Evolutionary conservation across 2,329 filamentous ascomycete species (phyloP).

Genomic region (Leptographium galeiforme): DNA sequence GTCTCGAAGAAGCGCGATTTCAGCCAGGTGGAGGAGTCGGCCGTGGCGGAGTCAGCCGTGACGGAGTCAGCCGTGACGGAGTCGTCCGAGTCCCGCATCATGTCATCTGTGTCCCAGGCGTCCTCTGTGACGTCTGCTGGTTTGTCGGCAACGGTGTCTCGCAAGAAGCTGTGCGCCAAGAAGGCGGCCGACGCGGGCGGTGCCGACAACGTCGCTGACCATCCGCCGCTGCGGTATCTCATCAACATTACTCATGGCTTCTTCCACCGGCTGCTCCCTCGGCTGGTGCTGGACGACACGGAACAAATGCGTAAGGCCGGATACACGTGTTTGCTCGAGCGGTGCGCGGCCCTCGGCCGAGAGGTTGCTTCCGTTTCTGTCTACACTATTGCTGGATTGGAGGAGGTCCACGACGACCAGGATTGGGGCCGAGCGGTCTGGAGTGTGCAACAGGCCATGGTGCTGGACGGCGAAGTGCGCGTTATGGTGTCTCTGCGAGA

Average conservation of each 20-base stretch:
- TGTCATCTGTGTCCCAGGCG: not conserved
- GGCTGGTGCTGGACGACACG: slow-evolving; percentile 2
- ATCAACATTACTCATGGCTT: slow-evolving; percentile 3
- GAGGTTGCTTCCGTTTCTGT: not conserved
- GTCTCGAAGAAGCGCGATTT: not conserved
- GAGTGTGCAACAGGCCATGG: not conserved
- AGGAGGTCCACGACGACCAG: not conserved
- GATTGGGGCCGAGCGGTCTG: slow-evolving; percentile 5
- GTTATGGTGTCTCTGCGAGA: slow-evolving; percentile 2
- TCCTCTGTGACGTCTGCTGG: not conserved
- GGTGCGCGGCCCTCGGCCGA: not conserved
- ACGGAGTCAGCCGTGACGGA: not conserved
- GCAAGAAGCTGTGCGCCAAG: not conserved
- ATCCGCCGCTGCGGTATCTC: slow-evolving; percentile 4
- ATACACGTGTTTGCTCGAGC: not conserved
- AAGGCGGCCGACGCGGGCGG: not conserved
- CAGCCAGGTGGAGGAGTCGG: not conserved
- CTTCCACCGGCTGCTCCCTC: slow-evolving; percentile 1
- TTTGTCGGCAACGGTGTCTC: not conserved
- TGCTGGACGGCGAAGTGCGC: slow-evolving; percentile 6
- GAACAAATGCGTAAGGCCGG: slow-evolving; percentile 1
- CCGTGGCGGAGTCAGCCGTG: not conserved
- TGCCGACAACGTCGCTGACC: not conserved
- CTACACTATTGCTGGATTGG: slow-evolving; percentile 3
- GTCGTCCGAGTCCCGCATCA: not conserved